Evolutionary conservation across 2,329 filamentous ascomycete genomes (phyloP).

Genomic region (Geosmithia morbida): DNA sequence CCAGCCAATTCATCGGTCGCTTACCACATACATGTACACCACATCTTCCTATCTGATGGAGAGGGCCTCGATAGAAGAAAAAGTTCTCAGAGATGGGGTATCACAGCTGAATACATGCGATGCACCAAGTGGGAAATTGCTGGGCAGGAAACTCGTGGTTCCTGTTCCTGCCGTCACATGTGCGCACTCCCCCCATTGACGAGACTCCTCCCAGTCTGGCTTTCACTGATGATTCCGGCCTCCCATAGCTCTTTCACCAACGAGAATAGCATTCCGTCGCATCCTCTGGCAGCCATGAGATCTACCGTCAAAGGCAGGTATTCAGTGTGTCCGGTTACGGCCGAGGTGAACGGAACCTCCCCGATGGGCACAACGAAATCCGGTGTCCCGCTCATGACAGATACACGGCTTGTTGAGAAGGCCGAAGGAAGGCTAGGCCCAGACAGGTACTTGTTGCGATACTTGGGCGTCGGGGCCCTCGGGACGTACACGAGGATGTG

Average conservation of each 20-base stretch:
- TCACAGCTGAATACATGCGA: too few species aligned
- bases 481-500: conserved; percentile 3
- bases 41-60: too few species aligned
- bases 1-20: too few species aligned
- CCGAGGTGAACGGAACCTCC: background rate
- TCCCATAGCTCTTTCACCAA: conserved; percentile 15
- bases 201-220: background rate
- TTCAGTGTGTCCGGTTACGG: conserved; percentile 22
- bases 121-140: too few species aligned
- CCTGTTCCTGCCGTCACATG: too few species aligned
- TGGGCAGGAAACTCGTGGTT: too few species aligned
- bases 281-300: conserved; percentile 42
- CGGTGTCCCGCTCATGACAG: background rate
- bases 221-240: background rate
- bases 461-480: conserved; percentile 3
- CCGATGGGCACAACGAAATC: background rate
- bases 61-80: too few species aligned
- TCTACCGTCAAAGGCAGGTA: conserved; percentile 41
- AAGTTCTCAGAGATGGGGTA: too few species aligned
- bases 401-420: background rate
- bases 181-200: background rate
- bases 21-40: too few species aligned
- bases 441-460: background rate
- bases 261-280: conserved; percentile 42
- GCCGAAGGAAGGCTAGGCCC: background rate